Conservation (phyloP, 495 filamentous ascomycete genomes). For the Penicillium roqueforti region DNA sequence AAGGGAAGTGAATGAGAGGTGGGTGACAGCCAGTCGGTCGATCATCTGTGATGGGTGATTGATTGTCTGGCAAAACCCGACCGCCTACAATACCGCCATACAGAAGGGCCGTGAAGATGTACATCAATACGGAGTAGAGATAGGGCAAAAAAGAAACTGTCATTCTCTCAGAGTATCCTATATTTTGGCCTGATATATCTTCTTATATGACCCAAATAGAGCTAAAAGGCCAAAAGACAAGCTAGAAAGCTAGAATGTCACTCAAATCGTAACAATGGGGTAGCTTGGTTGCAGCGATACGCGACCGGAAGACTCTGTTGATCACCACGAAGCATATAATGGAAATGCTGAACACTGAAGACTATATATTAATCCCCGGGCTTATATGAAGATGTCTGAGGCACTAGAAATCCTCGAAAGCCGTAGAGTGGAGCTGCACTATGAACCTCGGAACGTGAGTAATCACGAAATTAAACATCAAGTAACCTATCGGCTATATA, state of each 20-base stretch:
- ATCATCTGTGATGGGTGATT: slow-evolving; percentile 4
- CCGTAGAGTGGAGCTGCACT: not conserved
- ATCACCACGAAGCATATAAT: not conserved
- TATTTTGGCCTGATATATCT: not conserved
- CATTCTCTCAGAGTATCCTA: not conserved
- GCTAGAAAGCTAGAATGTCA: not conserved
- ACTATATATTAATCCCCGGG: not conserved
- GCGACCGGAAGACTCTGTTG: not conserved
- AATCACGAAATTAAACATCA: slow-evolving; percentile 10
- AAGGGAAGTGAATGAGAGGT: not conserved
- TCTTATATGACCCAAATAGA: not conserved
- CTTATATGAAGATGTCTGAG: not conserved
- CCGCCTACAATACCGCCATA: not conserved
- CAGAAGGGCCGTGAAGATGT: not conserved
- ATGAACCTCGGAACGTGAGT: slow-evolving; percentile 10
- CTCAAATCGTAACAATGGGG: not conserved
- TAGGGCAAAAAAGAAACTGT: not conserved
- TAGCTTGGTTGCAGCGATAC: not conserved
- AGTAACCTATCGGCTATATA: not conserved
- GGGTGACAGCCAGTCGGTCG: not conserved
- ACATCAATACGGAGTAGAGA: not conserved
- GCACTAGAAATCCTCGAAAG: not conserved
- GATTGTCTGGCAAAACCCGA: not conserved
- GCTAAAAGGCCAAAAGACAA: not conserved
- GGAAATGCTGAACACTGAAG: not conserved